phyloP scores from a whole-genome alignment of 1,284 basidiomycete genomes.

The Microbotryomycetes sp. region DNA sequence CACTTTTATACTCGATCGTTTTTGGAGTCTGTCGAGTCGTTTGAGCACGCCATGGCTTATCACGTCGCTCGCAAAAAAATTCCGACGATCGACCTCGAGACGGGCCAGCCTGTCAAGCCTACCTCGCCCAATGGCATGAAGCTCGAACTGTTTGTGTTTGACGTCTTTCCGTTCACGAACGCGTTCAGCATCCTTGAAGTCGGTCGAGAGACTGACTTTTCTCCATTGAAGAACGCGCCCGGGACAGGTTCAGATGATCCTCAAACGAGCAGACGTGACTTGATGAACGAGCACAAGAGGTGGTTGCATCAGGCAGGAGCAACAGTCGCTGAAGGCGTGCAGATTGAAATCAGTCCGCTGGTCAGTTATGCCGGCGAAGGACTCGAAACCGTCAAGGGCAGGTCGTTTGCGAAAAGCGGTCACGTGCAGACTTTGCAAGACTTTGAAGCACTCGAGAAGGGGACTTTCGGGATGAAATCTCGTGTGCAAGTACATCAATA shows the following conservation, averaged over 20 bases:
- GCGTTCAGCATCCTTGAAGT: constrained; percentile 82
- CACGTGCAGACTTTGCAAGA: constrained; percentile 36
- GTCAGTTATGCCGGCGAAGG: constrained; percentile 90
- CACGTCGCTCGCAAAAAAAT: constrained; percentile 99
- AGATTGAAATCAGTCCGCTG: constrained; percentile 84
- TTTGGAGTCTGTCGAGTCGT: constrained; percentile 68
- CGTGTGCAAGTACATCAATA: too few species aligned
- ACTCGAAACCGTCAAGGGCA: constrained; percentile 67
- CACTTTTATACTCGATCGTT: constrained; percentile 94
- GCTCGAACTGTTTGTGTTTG: constrained; percentile 96
- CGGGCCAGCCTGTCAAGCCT: constrained; percentile 65
- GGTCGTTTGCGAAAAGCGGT: constrained; percentile 51
- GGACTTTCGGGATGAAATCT: too few species aligned
- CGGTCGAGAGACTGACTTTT: constrained; percentile 81
- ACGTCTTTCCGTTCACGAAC: constrained; percentile 91
- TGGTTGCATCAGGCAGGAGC: constrained; percentile 80
- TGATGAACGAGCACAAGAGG: constrained; percentile 79
- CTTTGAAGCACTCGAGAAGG: constrained; percentile 10
- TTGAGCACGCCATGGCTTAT: constrained; percentile 86
- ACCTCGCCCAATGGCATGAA: constrained; percentile 96
- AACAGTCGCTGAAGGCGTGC: constrained; percentile 56
- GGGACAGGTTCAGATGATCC: constrained; percentile 90
- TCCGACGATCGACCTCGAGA: constrained; percentile 63
- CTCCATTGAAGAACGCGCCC: constrained; percentile 94
- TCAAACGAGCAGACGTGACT: constrained; percentile 74